phyloP scores from a whole-genome alignment of 495 filamentous ascomycete species.

The Penicillium argentinense region DNA sequence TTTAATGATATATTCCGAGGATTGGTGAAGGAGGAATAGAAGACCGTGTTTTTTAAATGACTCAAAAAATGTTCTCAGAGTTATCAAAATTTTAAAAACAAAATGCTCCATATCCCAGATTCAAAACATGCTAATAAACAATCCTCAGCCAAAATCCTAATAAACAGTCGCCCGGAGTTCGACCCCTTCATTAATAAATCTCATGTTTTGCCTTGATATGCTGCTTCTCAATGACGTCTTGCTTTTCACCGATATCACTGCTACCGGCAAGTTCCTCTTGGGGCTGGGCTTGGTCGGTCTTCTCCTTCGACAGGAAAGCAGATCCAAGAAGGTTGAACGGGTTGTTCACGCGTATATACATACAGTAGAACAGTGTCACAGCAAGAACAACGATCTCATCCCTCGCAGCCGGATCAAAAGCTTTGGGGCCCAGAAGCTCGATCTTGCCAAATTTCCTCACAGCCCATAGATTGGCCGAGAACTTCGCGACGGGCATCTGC shows the following conservation, averaged over 20 bases:
- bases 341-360: conserved; percentile 12
- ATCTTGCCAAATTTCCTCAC: conserved; percentile 22
- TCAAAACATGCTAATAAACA: too few species aligned
- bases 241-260: background rate
- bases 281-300: background rate
- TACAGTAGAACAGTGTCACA: conserved; percentile 19
- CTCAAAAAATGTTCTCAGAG: background rate
- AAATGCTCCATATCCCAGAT: too few species aligned
- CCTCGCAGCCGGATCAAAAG: conserved; percentile 7
- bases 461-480: conserved; percentile 19
- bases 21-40: conserved; percentile 6
- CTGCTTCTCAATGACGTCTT: background rate
- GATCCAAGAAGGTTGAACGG: conserved; percentile 13
- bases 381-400: conserved; percentile 29
- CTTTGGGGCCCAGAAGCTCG: conserved; percentile 17
- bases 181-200: background rate
- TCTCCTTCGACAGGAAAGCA: conserved; percentile 8
- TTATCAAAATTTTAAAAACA: too few species aligned
- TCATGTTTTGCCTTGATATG: background rate
- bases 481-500: conserved; percentile 17
- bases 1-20: conserved; percentile 18
- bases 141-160: too few species aligned
- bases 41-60: background rate
- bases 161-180: too few species aligned
- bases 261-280: background rate